These are phyloP conservation scores for Persicaria maculosa DNA, from an alignment of 148 eudicot species.

Conservation along the genomic window DNA sequence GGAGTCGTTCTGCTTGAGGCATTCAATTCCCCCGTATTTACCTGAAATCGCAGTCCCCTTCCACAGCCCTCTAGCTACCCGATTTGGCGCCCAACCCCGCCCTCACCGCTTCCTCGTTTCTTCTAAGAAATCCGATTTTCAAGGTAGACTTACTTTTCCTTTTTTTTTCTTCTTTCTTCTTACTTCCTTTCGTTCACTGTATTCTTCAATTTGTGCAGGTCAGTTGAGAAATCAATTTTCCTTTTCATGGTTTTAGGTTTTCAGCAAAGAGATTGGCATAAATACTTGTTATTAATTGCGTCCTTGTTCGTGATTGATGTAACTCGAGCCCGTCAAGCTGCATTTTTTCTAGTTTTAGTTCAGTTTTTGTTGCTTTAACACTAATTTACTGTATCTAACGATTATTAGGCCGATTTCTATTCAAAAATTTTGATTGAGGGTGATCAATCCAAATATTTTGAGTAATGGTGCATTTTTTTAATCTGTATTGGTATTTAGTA, in stretches of 20 bases:
- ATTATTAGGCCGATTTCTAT: neutral
- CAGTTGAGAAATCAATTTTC: neutral
- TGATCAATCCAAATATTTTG: neutral
- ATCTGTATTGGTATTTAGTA: neutral
- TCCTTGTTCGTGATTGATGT: neutral
- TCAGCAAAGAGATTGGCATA: neutral
- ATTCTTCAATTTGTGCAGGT: neutral
- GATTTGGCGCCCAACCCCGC: slow-evolving; percentile 9
- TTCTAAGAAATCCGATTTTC: slow-evolving; percentile 29
- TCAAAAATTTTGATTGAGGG: neutral
- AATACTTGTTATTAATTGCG: neutral
- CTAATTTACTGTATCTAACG: too few species aligned
- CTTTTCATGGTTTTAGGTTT: neutral
- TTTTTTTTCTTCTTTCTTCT: neutral
- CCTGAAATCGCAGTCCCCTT: neutral
- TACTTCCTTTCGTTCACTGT: neutral
- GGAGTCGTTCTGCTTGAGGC: slow-evolving; percentile 4
- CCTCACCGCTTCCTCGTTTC: slow-evolving; percentile 19
- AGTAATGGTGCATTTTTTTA: neutral
- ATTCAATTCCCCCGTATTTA: slow-evolving; percentile 3
- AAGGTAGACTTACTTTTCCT: slow-evolving; percentile 15
- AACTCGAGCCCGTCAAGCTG: neutral
- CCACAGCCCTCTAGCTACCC: slow-evolving; percentile 3
- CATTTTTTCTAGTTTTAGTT: neutral
- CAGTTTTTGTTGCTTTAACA: neutral